Evolutionary conservation across 2,329 filamentous ascomycete species (phyloP).

Genomic region (Emergomyces orientalis): DNA sequence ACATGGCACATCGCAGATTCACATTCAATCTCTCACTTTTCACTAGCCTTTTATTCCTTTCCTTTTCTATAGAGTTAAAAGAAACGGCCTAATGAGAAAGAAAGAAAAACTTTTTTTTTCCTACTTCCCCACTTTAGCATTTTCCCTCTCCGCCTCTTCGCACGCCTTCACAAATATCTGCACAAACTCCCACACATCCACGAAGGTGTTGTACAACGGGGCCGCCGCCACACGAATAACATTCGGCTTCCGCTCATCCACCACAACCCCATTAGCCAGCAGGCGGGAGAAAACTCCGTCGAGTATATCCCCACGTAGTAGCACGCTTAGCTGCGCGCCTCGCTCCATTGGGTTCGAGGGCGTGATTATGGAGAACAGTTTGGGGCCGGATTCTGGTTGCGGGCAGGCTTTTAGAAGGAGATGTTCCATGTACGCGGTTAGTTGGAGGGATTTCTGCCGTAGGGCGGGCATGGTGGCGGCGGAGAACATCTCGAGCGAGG

Average conservation of each 20-base stretch:
- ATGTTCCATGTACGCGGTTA: conserved; percentile 69
- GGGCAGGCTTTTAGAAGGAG: conserved; percentile 40
- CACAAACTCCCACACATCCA: conserved; percentile 58
- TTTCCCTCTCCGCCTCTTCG: conserved; percentile 25
- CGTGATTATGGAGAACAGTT: conserved; percentile 55
- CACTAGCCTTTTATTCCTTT: too few species aligned
- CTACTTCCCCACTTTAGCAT: background rate
- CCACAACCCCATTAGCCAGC: conserved; percentile 60
- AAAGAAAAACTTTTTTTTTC: too few species aligned
- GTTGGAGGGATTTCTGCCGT: conserved; percentile 58
- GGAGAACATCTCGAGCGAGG: conserved; percentile 63
- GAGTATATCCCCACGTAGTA: conserved; percentile 58
- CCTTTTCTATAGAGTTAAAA: too few species aligned
- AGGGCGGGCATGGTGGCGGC: conserved; percentile 60
- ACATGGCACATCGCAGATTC: too few species aligned
- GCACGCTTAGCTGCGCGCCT: conserved; percentile 69
- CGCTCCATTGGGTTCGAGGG: conserved; percentile 58
- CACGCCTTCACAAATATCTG: conserved; percentile 45
- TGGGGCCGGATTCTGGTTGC: conserved; percentile 8
- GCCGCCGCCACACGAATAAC: conserved; percentile 77
- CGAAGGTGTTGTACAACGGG: conserved; percentile 73
- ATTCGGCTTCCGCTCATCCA: conserved; percentile 76
- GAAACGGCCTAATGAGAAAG: too few species aligned
- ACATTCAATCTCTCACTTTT: too few species aligned
- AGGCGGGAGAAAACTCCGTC: conserved; percentile 57